Evolutionary conservation across 768 basidiomycete genomes (phyloP).

Genomic region (Asterophora lycoperdoides): DNA sequence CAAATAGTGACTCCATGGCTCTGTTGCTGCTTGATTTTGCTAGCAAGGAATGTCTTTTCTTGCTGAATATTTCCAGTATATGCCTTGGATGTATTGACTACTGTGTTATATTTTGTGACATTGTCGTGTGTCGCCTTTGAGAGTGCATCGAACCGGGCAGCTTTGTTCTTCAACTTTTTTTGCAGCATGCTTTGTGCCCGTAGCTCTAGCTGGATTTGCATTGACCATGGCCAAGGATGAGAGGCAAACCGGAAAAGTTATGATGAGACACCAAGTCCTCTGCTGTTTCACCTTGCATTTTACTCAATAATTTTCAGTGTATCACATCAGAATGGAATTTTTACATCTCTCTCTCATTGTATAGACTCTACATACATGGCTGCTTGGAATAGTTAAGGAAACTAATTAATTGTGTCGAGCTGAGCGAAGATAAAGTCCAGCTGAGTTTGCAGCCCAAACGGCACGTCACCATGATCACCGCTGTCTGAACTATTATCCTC

Average conservation of each 20-base stretch:
- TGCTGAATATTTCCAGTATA: background rate
- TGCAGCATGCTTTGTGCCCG: background rate
- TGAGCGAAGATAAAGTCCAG: background rate
- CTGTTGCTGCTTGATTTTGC: background rate
- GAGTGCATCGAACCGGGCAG: background rate
- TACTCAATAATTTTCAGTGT: too few species aligned
- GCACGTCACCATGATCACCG: background rate
- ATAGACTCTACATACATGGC: too few species aligned
- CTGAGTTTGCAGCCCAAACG: background rate
- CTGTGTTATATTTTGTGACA: constrained; percentile 1
- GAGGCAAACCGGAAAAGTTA: too few species aligned
- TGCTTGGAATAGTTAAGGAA: background rate
- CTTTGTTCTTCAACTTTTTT: background rate
- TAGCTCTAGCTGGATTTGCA: background rate
- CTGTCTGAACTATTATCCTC: background rate
- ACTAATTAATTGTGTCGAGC: background rate
- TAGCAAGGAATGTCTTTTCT: background rate
- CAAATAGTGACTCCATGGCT: background rate
- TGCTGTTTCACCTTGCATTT: too few species aligned
- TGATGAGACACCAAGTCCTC: background rate
- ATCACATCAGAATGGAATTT: background rate
- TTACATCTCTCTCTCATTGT: too few species aligned
- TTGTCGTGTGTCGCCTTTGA: background rate
- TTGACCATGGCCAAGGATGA: background rate
- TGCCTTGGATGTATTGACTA: background rate